Evolutionary conservation across 257 asterid species (phyloP).

Genomic region (Ballota nigra): DNA sequence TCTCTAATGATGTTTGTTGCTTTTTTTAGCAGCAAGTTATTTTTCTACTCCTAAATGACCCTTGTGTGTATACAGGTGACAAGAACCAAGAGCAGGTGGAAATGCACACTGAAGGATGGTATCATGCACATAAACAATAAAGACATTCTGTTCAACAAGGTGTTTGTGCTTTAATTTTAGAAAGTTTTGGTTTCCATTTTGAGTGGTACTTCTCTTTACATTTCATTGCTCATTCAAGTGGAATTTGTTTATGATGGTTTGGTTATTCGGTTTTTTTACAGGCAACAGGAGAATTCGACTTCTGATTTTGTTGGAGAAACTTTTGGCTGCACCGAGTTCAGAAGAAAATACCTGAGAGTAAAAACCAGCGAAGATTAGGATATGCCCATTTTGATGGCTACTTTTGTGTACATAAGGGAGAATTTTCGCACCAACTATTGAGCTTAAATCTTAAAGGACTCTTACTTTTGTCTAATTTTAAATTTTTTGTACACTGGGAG

Average conservation of each 20-base stretch:
- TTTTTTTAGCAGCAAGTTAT: background rate
- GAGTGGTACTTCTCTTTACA: background rate
- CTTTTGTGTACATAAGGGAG: slow-evolving; percentile 42
- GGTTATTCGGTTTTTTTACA: slow-evolving; percentile 26
- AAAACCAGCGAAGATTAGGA: slow-evolving; percentile 24
- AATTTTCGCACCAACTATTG: slow-evolving; percentile 30
- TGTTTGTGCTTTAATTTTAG: background rate
- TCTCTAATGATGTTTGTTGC: background rate
- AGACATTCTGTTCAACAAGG: slow-evolving; percentile 84
- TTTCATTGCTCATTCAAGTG: background rate
- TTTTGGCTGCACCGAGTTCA: slow-evolving; percentile 10
- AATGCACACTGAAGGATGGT: slow-evolving; percentile 87
- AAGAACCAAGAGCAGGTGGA: slow-evolving; percentile 98
- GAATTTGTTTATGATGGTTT: background rate
- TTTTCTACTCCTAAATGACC: background rate
- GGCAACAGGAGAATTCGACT: slow-evolving; percentile 89
- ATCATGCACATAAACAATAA: slow-evolving; percentile 92
- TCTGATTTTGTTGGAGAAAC: slow-evolving; percentile 46
- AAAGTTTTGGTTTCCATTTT: background rate
- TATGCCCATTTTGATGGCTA: slow-evolving; percentile 28
- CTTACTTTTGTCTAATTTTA: slow-evolving; percentile 10
- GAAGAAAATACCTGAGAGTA: slow-evolving; percentile 23
- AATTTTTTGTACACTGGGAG: slow-evolving; percentile 22
- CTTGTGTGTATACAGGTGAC: slow-evolving; percentile 58
- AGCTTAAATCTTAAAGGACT: slow-evolving; percentile 19